These are phyloP conservation scores for Dioscorea cayenensis DNA, from an alignment of 116 monocot genomes.

Conservation along the genomic window DNA sequence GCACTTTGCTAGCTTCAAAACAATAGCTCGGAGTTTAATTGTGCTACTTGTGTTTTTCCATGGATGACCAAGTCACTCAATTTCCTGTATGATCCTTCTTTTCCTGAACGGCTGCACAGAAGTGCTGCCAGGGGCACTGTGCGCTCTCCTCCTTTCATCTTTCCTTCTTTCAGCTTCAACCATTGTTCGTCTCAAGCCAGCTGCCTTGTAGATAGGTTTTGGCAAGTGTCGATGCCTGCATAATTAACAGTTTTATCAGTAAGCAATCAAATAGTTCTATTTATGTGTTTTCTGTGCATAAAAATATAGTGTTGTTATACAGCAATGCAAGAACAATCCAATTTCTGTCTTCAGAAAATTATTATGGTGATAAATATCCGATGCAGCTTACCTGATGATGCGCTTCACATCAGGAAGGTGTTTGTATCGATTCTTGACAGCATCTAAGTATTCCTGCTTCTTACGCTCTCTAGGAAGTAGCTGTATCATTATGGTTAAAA, in stretches of 20 bases:
- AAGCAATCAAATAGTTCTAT: not conserved
- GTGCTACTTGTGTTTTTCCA: too few relatives aligned
- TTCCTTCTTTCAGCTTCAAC: constrained; percentile 68
- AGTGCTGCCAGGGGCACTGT: constrained; percentile 85
- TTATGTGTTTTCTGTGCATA: not conserved
- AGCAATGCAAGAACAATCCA: not conserved
- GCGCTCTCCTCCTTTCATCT: constrained; percentile 60
- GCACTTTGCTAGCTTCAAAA: too few relatives aligned
- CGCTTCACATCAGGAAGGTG: constrained; percentile 95
- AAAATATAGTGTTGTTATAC: too few relatives aligned
- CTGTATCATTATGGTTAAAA: constrained; percentile 25
- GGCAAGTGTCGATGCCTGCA: constrained; percentile 97
- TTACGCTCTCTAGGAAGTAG: constrained; percentile 86
- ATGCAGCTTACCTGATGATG: constrained; percentile 65
- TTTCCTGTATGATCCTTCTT: constrained; percentile 91
- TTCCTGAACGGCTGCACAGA: constrained; percentile 54
- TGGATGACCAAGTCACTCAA: not conserved
- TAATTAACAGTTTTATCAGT: not conserved
- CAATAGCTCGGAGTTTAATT: too few relatives aligned
- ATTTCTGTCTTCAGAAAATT: not conserved
- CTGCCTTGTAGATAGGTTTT: constrained; percentile 85
- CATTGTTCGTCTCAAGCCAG: constrained; percentile 60
- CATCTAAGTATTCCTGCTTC: constrained; percentile 82
- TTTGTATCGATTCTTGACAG: constrained; percentile 83
- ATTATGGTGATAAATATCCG: not conserved